phyloP scores from a whole-genome alignment of 306 rosid genomes.

The Quercus glauca region DNA sequence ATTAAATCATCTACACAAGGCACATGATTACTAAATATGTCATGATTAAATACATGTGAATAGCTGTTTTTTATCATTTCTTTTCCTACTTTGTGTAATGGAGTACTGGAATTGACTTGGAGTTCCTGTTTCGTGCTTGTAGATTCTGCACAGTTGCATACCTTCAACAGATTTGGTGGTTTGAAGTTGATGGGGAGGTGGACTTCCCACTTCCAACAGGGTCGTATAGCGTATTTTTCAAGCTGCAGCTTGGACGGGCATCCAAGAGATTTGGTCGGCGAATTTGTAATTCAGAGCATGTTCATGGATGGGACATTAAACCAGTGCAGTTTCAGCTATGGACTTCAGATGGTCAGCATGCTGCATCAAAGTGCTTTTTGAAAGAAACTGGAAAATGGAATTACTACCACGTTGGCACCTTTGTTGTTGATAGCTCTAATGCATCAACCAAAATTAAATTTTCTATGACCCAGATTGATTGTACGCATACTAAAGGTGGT shows the following conservation, averaged over 20 bases:
- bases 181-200: conserved; percentile 90
- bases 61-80: neutral
- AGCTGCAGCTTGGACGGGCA: conserved; percentile 70
- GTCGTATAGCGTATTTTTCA: conserved; percentile 71
- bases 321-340: conserved; percentile 82
- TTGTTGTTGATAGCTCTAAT: conserved; percentile 57
- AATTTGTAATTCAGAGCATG: conserved; percentile 63
- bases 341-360: conserved; percentile 79
- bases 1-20: too few species aligned
- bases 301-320: conserved; percentile 94
- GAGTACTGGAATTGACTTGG: conserved; percentile 13
- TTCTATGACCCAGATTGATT: conserved; percentile 96
- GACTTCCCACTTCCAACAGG: conserved; percentile 94
- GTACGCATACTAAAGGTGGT: conserved; percentile 97
- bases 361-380: conserved; percentile 60
- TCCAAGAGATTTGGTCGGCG: conserved; percentile 72
- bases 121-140: conserved; percentile 14
- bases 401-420: conserved; percentile 74
- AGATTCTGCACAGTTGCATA: conserved; percentile 75
- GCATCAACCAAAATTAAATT: conserved; percentile 61
- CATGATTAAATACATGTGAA: too few species aligned
- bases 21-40: too few species aligned
- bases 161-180: conserved; percentile 98
- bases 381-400: conserved; percentile 74
- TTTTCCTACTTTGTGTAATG: neutral